A percentile compares a stretch with the other conserved stretches of the same genome.
phyloP scores from a whole-genome alignment of 768 basidiomycete genomes.

The Boletus huronensis region DNA sequence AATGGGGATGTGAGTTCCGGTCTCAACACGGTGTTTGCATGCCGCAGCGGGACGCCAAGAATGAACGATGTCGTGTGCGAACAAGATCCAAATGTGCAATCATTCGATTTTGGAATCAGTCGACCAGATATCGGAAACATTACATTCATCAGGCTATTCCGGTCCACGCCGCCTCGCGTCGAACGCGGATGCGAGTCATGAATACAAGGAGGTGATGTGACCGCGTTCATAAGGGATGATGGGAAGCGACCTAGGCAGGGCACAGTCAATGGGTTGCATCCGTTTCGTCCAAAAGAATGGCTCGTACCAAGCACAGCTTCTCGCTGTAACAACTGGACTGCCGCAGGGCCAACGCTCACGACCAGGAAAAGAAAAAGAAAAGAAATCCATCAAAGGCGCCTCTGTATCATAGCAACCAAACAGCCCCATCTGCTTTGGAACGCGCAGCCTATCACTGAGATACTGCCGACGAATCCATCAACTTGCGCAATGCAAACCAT shows the following conservation, averaged over 20 bases:
- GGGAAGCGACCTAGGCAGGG: conserved; percentile 3
- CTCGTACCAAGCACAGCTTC: conserved; percentile 15
- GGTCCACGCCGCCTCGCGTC: not conserved
- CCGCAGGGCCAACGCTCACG: not conserved
- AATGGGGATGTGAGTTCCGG: not conserved
- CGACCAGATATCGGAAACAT: not conserved
- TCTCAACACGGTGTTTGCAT: not conserved
- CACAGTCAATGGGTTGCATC: conserved; percentile 1
- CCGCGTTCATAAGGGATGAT: not conserved
- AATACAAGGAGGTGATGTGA: not conserved
- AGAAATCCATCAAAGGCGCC: conserved; percentile 5
- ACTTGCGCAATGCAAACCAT: not conserved
- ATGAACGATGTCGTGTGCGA: not conserved
- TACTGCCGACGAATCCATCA: conserved; percentile 11
- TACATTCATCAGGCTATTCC: conserved; percentile 13
- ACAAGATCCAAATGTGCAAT: not conserved
- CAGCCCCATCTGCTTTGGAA: conserved; percentile 6
- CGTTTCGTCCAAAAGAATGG: not conserved
- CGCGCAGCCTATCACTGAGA: not conserved
- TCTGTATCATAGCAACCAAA: conserved; percentile 4
- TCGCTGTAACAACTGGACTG: not conserved
- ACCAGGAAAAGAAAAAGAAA: not conserved
- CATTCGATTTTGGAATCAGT: not conserved
- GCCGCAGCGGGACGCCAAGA: not conserved
- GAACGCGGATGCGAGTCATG: not conserved